Base-by-base conservation (phyloP, 768 basidiomycete genomes). In the Sistotremastrum niveocremeum region DNA sequence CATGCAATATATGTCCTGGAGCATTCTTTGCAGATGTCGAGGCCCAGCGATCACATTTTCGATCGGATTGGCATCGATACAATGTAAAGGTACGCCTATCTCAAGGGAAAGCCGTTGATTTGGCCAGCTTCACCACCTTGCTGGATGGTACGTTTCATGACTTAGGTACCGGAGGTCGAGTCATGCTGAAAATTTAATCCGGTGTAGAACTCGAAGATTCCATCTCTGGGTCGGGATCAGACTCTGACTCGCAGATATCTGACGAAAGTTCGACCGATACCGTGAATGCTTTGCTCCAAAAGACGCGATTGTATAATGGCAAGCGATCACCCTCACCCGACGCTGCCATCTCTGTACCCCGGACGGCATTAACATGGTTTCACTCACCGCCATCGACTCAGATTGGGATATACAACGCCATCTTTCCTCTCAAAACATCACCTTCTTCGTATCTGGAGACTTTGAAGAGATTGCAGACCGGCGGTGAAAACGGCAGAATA, bases 21-120 rank as follows among this genome's bases (percentile, higher is more conserved):
- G 71, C 74, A 3, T 55, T 63, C 0, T 97, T 98, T 52, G 52
- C 65, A 8, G 79, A 81, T 47, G 73, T 98, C 5, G 77, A 84
- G 34, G 84, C 84, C 48, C 90, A 97, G 55, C 72, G 91, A 43
- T 60, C 65, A 1, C 94, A 98, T 62, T 95, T 86, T 60, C 78
- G 80, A 53, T 87, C 86, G 7, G 94, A 99, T 62, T 98, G 94
- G 95, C 94, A 99, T 71, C 76, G 91, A 48, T 98, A 94, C 66
- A 98, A 98, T 60, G 85, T 91, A 53, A 95, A 94, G 64, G 72
- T 76, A 41, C 79, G 79, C 46, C 64, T 90, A 42, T 65, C 70
- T 43, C 81, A 81, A 5, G 72, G 76, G 7, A 66, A 68, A 20
- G 62, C 79, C 29, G 76, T 90, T 20, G 66, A 76, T 0, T 85